A percentile compares a stretch with the other conserved stretches of the same genome.
Conservation (phyloP, 768 basidiomycete genomes). For the Sporobolomyces pararoseus region DNA sequence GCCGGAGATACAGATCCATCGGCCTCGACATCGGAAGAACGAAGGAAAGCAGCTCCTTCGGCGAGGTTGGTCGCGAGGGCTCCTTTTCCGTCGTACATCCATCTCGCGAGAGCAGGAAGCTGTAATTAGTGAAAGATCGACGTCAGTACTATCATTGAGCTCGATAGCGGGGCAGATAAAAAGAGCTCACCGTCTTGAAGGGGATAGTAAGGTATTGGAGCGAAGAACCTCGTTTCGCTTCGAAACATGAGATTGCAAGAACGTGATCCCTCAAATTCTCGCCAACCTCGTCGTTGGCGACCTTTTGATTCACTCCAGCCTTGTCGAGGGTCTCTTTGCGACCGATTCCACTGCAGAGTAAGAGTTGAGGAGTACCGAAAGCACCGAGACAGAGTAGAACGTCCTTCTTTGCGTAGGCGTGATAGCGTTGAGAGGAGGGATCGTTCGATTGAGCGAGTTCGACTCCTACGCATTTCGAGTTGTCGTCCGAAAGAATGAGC, state of each 20-base stretch:
- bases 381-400: conserved; percentile 31
- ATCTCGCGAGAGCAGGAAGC: conserved; percentile 28
- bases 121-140: not conserved
- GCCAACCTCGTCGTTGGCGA: conserved; percentile 53
- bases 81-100: conserved; percentile 31
- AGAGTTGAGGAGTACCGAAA: conserved; percentile 34
- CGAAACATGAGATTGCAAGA: not conserved
- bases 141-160: too few species aligned
- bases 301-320: conserved; percentile 13
- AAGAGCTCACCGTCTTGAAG: conserved; percentile 14
- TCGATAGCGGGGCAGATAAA: not conserved
- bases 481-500: conserved; percentile 17
- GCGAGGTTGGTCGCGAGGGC: conserved; percentile 28
- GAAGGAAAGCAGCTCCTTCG: conserved; percentile 41
- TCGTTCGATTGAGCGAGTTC: conserved; percentile 31
- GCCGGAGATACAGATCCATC: conserved; percentile 25
- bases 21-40: conserved; percentile 23
- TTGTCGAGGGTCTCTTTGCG: conserved; percentile 12
- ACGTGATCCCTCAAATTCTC: conserved; percentile 49
- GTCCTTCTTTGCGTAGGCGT: conserved; percentile 18
- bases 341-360: conserved; percentile 30
- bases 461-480: conserved; percentile 24
- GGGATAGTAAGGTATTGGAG: conserved; percentile 29
- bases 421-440: not conserved
- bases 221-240: conserved; percentile 18